Conservation (phyloP, 2,329 filamentous ascomycete species). For the Pyrenochaeta sp. region DNA sequence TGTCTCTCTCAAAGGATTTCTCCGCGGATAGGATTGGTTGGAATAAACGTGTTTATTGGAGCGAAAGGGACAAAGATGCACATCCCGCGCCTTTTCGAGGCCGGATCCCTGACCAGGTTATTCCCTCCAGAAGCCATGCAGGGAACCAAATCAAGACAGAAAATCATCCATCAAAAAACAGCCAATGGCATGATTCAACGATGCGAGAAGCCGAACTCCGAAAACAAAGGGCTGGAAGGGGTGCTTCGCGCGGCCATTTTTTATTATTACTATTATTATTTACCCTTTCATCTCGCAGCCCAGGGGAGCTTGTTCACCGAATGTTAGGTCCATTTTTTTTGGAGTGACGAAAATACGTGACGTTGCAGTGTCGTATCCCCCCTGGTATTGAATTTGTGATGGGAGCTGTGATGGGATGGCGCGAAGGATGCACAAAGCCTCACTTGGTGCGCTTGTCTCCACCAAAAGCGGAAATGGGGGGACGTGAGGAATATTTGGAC, state of each 20-base stretch:
- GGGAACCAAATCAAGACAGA: slow-evolving; percentile 3
- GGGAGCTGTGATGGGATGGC: background rate
- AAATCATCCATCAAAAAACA: slow-evolving; percentile 3
- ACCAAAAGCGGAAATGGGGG: background rate
- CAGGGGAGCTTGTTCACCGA: too few species aligned
- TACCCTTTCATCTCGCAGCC: too few species aligned
- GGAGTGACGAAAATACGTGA: slow-evolving; percentile 9
- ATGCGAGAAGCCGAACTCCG: slow-evolving; percentile 1
- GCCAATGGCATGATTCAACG: slow-evolving; percentile 14
- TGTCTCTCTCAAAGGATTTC: slow-evolving; percentile 4
- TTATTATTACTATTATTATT: too few species aligned
- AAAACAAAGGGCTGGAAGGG: too few species aligned
- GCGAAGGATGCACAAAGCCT: slow-evolving; percentile 22
- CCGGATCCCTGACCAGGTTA: slow-evolving; percentile 19
- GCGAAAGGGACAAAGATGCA: slow-evolving; percentile 9
- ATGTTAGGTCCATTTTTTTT: too few species aligned
- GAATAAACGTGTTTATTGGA: slow-evolving; percentile 5
- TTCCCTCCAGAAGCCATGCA: slow-evolving; percentile 16
- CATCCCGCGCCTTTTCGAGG: slow-evolving; percentile 20
- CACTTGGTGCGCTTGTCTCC: slow-evolving; percentile 10
- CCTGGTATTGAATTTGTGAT: slow-evolving; percentile 5
- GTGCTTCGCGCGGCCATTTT: slow-evolving; percentile 9
- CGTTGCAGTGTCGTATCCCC: slow-evolving; percentile 4
- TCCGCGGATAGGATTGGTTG: slow-evolving; percentile 13
- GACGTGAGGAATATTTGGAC: background rate